Conservation (phyloP, 106 monocot species). For the Iris macrosiphon region DNA sequence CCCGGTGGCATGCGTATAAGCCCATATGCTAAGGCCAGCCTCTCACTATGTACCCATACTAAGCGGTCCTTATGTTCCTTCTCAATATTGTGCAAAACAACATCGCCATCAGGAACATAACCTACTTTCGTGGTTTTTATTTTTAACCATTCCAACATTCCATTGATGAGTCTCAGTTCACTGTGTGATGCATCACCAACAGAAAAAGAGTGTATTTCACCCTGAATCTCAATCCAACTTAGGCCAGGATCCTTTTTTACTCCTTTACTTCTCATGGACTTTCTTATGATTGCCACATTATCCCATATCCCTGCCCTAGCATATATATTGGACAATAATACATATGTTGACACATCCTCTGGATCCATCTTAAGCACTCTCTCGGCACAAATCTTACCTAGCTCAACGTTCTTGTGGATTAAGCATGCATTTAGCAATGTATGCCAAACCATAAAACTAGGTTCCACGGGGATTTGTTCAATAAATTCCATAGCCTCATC, state of each 20-base stretch:
- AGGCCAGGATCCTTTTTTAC: conserved; percentile 67
- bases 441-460: conserved; percentile 65
- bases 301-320: conserved; percentile 51
- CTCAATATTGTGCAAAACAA: conserved; percentile 50
- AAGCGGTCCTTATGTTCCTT: conserved; percentile 41
- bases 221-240: conserved; percentile 72
- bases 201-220: conserved; percentile 59
- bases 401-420: conserved; percentile 67
- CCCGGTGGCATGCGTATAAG: conserved; percentile 30
- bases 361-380: conserved; percentile 61
- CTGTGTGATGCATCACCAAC: conserved; percentile 52
- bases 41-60: conserved; percentile 77
- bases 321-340: conserved; percentile 79
- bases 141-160: conserved; percentile 72
- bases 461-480: conserved; percentile 43
- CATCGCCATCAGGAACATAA: conserved; percentile 41
- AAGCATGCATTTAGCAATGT: conserved; percentile 69
- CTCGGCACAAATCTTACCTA: conserved; percentile 63
- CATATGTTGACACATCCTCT: conserved; percentile 51
- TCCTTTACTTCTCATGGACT: conserved; percentile 55
- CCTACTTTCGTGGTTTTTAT: conserved; percentile 43
- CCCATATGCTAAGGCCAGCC: conserved; percentile 76
- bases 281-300: conserved; percentile 52
- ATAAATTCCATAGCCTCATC: conserved; percentile 71
- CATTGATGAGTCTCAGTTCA: conserved; percentile 51